Percentiles rank a stretch among this genome's conserved stretches.
These are phyloP conservation scores for Limnomonas spitsbergensis DNA, from an alignment of 139 green algal genomes.

Conservation along the genomic window DNA sequence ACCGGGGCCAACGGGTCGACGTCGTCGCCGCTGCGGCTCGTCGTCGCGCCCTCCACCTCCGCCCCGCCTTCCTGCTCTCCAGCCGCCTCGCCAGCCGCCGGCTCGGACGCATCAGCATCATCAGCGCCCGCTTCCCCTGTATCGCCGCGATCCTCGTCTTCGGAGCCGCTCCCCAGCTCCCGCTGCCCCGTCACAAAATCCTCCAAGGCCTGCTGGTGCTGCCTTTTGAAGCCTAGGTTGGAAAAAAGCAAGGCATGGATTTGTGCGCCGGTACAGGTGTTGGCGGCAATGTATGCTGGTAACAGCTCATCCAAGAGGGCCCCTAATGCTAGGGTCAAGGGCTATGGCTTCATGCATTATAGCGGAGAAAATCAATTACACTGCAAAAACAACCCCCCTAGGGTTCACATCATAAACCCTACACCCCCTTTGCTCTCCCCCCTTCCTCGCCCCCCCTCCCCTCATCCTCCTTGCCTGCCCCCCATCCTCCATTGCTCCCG, in stretches of 20 bases:
- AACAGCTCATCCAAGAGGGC: conserved; percentile 4
- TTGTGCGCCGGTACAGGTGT: too few relatives aligned
- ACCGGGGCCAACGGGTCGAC: too few relatives aligned
- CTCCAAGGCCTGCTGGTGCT: conserved; percentile 10
- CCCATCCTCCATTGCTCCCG: background rate
- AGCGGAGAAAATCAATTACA: background rate
- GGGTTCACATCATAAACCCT: background rate
- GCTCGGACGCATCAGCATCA: background rate
- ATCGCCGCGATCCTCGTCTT: background rate
- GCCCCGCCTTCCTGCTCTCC: background rate
- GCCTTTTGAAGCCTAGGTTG: conserved; percentile 5
- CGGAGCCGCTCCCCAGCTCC: background rate
- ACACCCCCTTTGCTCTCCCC: background rate
- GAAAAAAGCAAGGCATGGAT: too few relatives aligned
- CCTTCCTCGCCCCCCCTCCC: background rate
- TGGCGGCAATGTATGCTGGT: conserved; percentile 10
- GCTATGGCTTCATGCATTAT: background rate
- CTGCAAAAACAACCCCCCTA: background rate
- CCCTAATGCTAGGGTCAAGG: background rate
- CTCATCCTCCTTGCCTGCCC: background rate
- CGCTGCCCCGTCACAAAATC: background rate
- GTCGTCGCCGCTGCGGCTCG: background rate
- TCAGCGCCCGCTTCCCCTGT: background rate
- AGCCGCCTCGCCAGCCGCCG: background rate
- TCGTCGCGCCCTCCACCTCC: background rate